Base-by-base conservation (phyloP, 2,329 filamentous ascomycete genomes). In the Alternaria infectoria region DNA sequence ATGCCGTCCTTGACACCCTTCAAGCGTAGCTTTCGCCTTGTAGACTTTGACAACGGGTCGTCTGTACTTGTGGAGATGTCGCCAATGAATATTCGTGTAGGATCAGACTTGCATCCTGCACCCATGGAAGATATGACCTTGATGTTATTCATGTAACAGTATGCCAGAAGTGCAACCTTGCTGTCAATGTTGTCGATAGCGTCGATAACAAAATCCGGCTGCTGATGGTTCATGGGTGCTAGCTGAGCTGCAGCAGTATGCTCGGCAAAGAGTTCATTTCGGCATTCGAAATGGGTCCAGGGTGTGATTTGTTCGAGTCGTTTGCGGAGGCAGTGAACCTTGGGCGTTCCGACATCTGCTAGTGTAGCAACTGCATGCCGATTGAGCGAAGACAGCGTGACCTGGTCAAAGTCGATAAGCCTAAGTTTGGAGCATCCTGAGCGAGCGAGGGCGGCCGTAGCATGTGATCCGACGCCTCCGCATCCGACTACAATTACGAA, bases 121-220 rank as follows among this genome's bases (percentile, higher is more conserved):
- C 96, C 96, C 94, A 98, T 98, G 30, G 93, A 92, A 15, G 93
- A 96, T 66, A 99, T 94, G 26, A 99, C 93, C 1, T 89, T 90
- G 25, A 98, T 83, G 2, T 86, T 84, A 75, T 93, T 87, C 64
- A 89, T 87, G 77, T 94, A 86, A 81, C 96, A 99, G 81, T 96
- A 97, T 73, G 93, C 90, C 44, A 99, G 85, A 58, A 99, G 83
- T 17, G 90, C 91, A 4, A 99, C 95, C 82, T 99, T 99, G 57
- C 93, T 97, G 55, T 97, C 93, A 66, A 99, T 98, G 77, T 99
- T 98, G 80, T 99, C 96, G 69, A 99, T 99, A 21, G 95, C 96
- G 80, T 99, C 96, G 36, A 99, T 88, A n/a, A 99, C 89, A 74
- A 90, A 99, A 72, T 95, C 91, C 1, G 94, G 93, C 72, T 86